Conservation (phyloP, 352 stramenopile genomes). For the Pythium folliculosum region DNA sequence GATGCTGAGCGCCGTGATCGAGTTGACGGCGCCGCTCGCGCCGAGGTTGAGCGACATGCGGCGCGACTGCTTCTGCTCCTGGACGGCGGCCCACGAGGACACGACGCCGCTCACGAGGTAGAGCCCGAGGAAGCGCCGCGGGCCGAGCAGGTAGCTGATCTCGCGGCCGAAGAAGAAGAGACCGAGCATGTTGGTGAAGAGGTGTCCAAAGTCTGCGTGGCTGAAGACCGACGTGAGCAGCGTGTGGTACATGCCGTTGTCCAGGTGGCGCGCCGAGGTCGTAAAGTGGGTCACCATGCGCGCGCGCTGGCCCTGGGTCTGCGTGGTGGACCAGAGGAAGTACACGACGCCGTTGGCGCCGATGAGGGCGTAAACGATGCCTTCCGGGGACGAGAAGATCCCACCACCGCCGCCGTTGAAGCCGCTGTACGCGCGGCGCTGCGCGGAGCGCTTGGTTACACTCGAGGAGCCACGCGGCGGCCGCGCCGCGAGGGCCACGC, state of each 20-base stretch:
- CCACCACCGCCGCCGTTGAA: conserved; percentile 1
- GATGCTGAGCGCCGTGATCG: conserved; percentile 73
- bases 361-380: conserved; percentile 55
- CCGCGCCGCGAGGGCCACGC: not conserved
- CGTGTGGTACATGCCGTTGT: conserved; percentile 68
- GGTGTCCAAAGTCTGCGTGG: conserved; percentile 53
- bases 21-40: conserved; percentile 78
- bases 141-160: conserved; percentile 67
- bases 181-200: conserved; percentile 74
- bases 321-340: conserved; percentile 58
- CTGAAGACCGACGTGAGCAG: conserved; percentile 77
- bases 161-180: conserved; percentile 78
- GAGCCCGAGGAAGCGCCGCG: conserved; percentile 66
- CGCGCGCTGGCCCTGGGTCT: conserved; percentile 43
- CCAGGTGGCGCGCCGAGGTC: conserved; percentile 67
- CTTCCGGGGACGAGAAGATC: conserved; percentile 30
- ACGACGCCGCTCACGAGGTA: conserved; percentile 75
- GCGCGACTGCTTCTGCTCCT: conserved; percentile 53
- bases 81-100: conserved; percentile 59
- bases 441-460: not conserved
- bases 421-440: conserved; percentile 8
- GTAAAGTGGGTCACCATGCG: conserved; percentile 81
- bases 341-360: conserved; percentile 56
- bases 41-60: conserved; percentile 59
- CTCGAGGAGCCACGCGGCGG: not conserved